Percentiles rank a stretch among this genome's conserved stretches.
Evolutionary conservation across 2,329 filamentous ascomycete species (phyloP).

Genomic region (Chaetomium olivaceum): DNA sequence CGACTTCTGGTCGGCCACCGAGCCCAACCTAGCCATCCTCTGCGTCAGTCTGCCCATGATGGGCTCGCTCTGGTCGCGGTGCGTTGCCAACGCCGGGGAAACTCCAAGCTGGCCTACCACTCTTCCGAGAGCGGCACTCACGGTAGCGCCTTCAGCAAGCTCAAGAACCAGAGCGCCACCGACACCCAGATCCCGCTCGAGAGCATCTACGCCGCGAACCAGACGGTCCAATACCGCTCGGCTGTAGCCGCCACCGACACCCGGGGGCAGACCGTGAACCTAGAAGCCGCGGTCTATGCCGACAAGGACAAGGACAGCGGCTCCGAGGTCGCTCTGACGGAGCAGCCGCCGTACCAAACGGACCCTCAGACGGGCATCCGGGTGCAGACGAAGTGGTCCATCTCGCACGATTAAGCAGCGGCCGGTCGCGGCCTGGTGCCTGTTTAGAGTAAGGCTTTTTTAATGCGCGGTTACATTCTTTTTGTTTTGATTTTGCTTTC

Average conservation of each 20-base stretch:
- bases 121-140: slow-evolving; percentile 16
- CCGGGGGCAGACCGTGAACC: neutral
- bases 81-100: slow-evolving; percentile 13
- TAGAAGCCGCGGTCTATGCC: neutral
- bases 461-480: neutral
- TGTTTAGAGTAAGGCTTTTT: neutral
- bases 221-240: slow-evolving; percentile 24
- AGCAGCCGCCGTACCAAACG: neutral
- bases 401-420: slow-evolving; percentile 20
- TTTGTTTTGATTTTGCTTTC: neutral
- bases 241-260: slow-evolving; percentile 5
- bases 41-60: slow-evolving; percentile 48
- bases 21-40: slow-evolving; percentile 45
- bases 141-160: slow-evolving; percentile 22
- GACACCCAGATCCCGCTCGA: slow-evolving; percentile 23
- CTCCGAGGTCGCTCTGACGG: slow-evolving; percentile 24
- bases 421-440: neutral
- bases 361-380: slow-evolving; percentile 15
- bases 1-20: slow-evolving; percentile 43
- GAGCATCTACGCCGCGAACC: slow-evolving; percentile 26
- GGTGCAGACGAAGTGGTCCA: slow-evolving; percentile 29
- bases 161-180: slow-evolving; percentile 14
- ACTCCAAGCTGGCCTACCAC: slow-evolving; percentile 24
- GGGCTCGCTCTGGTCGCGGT: slow-evolving; percentile 37
- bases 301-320: slow-evolving; percentile 22